Conservation (phyloP, 2,329 filamentous ascomycete species). For the Cladosporium velox region DNA sequence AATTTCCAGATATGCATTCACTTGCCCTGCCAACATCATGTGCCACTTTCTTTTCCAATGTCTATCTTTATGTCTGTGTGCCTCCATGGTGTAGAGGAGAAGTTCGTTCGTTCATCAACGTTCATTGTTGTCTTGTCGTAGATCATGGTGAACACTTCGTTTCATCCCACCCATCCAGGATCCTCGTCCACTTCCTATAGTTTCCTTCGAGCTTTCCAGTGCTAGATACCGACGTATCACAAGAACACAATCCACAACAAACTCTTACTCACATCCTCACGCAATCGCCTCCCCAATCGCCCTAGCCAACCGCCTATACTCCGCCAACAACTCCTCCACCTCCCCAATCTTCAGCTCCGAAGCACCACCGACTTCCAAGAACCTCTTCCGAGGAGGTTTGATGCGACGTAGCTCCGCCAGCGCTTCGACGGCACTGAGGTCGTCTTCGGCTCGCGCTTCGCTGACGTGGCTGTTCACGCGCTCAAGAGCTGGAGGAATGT, state of each 20-base stretch:
- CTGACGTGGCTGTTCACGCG: neutral
- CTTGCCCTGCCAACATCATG: slow-evolving; percentile 20
- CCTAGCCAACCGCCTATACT: slow-evolving; percentile 45
- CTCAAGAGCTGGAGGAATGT: slow-evolving; percentile 19
- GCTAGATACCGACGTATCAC: no score
- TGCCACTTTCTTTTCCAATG: slow-evolving; percentile 8
- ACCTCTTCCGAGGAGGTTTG: slow-evolving; percentile 49
- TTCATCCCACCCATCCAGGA: neutral
- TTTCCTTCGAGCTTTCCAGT: no score
- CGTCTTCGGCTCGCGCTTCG: slow-evolving; percentile 24
- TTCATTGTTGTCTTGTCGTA: neutral
- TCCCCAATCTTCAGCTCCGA: slow-evolving; percentile 50
- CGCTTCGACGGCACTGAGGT: slow-evolving; percentile 45
- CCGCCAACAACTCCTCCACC: slow-evolving; percentile 47
- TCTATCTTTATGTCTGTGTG: neutral
- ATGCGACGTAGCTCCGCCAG: slow-evolving; percentile 49
- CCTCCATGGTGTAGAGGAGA: neutral
- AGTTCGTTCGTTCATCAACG: neutral
- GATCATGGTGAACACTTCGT: neutral
- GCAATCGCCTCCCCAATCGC: slow-evolving; percentile 47
- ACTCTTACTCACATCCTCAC: neutral
- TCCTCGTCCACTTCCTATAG: neutral
- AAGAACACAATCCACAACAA: no score
- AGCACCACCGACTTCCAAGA: slow-evolving; percentile 49
- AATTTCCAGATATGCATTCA: slow-evolving; percentile 19